Conservation (phyloP, 1,139 yeast species). For the Wickerhamomyces sp. region DNA sequence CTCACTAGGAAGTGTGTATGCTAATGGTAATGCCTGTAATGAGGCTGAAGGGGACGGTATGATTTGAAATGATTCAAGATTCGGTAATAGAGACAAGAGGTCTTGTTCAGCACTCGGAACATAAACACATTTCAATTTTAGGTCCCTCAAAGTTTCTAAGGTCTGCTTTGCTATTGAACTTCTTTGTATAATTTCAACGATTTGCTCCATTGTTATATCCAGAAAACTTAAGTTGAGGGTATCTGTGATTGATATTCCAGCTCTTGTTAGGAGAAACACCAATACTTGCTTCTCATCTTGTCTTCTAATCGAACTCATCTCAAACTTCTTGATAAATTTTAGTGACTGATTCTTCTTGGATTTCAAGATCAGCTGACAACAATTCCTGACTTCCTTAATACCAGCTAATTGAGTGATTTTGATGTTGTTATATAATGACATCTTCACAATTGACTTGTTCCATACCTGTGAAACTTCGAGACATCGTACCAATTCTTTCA, state of each 20-base stretch:
- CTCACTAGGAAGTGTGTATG: slow-evolving; percentile 4
- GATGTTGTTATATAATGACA: slow-evolving; percentile 15
- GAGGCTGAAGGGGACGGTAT: slow-evolving; percentile 4
- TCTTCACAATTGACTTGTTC: slow-evolving; percentile 8
- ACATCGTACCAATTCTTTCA: slow-evolving; percentile 9
- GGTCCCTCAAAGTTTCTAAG: slow-evolving; percentile 2
- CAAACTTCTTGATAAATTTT: slow-evolving; percentile 4
- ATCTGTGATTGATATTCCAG: slow-evolving; percentile 4
- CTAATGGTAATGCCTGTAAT: slow-evolving; percentile 7
- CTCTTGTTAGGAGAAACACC: slow-evolving; percentile 8
- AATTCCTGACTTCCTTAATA: slow-evolving; percentile 13
- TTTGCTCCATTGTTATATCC: slow-evolving; percentile 11
- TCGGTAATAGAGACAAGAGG: slow-evolving; percentile 11
- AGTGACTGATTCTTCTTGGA: slow-evolving; percentile 5
- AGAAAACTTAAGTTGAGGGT: slow-evolving; percentile 12
- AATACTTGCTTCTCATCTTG: slow-evolving; percentile 18
- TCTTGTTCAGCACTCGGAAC: slow-evolving; percentile 15
- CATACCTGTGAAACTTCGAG: slow-evolving; percentile 14
- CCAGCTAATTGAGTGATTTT: slow-evolving; percentile 7
- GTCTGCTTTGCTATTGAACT: slow-evolving; percentile 1
- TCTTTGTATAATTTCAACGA: slow-evolving; percentile 9
- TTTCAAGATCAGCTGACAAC: slow-evolving; percentile 9
- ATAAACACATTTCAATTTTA: slow-evolving; percentile 14
- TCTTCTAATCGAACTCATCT: slow-evolving; percentile 10
- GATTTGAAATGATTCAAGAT: slow-evolving; percentile 13